Conservation (phyloP, 352 stramenopile genomes). For the Globisporangium barbulae region DNA sequence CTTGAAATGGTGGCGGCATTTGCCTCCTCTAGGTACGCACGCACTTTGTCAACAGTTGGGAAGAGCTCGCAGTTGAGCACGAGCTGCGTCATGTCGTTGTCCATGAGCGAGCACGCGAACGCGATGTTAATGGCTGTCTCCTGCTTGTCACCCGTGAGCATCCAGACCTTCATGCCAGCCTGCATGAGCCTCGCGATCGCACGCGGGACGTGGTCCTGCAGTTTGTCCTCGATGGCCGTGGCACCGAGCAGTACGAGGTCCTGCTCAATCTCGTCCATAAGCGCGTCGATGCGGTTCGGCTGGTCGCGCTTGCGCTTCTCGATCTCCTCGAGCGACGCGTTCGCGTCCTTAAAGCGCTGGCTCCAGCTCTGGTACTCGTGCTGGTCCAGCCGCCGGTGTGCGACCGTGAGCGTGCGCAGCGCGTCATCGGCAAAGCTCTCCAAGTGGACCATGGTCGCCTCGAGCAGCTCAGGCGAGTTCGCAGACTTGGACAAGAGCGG, state of each 20-base stretch:
- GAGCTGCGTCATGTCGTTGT: constrained; percentile 83
- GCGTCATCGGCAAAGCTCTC: constrained; percentile 80
- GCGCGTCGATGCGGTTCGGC: constrained; percentile 61
- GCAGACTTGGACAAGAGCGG: constrained; percentile 58
- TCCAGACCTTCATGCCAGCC: constrained; percentile 92
- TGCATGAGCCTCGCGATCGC: constrained; percentile 83
- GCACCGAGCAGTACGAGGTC: constrained; percentile 80
- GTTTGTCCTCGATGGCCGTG: constrained; percentile 93
- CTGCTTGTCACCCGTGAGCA: constrained; percentile 93
- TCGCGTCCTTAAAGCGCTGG: constrained; percentile 56
- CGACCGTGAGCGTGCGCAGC: constrained; percentile 83
- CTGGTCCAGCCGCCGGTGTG: constrained; percentile 41
- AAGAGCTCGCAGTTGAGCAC: constrained; percentile 64
- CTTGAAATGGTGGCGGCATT: too few species aligned
- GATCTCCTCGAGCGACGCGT: constrained; percentile 69
- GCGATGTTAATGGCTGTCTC: constrained; percentile 95
- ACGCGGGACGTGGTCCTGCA: constrained; percentile 87
- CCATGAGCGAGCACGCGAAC: constrained; percentile 86
- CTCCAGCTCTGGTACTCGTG: constrained; percentile 71
- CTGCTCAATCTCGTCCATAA: constrained; percentile 78
- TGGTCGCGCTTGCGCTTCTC: constrained; percentile 73
- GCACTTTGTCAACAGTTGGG: constrained; percentile 47
- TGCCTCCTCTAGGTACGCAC: constrained; percentile 27
- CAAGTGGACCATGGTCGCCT: constrained; percentile 63
- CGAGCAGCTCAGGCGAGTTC: constrained; percentile 53